Conservation (phyloP, 306 rosid species). For the Pyrus communis region DNA sequence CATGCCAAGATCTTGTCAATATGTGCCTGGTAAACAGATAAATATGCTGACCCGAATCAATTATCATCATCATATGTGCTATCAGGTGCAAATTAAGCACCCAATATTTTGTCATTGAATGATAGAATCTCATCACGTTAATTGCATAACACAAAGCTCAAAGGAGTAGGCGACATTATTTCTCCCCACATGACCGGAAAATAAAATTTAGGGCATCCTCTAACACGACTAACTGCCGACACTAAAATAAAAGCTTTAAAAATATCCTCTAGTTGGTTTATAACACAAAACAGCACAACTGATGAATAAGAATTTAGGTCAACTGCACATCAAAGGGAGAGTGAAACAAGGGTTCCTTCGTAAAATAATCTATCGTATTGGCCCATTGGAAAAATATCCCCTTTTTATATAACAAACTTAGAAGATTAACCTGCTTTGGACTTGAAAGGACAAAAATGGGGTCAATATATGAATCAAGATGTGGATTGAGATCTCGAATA, state of each 20-base stretch:
- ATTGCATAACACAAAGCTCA: neutral
- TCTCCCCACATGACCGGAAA: neutral
- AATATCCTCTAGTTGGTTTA: neutral
- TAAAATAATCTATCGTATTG: neutral
- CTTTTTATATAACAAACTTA: neutral
- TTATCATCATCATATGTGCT: neutral
- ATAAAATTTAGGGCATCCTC: neutral
- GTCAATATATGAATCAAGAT: neutral
- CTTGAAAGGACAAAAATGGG: neutral
- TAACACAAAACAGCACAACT: neutral
- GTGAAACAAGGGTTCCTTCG: neutral
- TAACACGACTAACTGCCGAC: neutral
- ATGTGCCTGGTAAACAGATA: neutral
- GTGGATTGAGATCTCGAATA: neutral
- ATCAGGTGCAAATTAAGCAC: neutral
- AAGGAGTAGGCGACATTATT: neutral
- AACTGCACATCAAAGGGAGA: neutral
- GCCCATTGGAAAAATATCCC: neutral
- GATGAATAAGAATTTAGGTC: too few relatives aligned
- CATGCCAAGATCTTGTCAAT: neutral
- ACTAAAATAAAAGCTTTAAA: neutral
- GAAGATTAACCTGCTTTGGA: neutral
- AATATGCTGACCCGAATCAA: neutral
- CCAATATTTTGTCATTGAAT: neutral
- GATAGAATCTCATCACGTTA: neutral